Evolutionary conservation across 2,329 filamentous ascomycete species (phyloP).

Genomic region (Aphanocladium album): DNA sequence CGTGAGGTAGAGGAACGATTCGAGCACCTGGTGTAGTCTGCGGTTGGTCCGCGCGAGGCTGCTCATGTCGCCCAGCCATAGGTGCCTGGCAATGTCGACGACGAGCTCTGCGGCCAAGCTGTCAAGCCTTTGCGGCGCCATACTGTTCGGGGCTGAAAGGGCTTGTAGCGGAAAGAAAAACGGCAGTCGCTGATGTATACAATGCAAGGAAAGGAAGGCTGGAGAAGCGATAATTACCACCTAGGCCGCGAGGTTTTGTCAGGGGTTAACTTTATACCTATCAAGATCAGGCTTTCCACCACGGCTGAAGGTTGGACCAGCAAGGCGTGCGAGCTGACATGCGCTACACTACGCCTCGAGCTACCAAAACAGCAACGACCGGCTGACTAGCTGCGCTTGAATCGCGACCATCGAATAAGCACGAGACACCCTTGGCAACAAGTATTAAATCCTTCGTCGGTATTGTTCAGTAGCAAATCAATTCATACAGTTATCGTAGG

Average conservation of each 20-base stretch:
- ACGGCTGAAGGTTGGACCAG: neutral
- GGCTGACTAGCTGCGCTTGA: neutral
- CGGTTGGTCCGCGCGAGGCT: neutral
- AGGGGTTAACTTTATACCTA: neutral
- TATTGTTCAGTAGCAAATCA: neutral
- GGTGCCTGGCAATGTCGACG: neutral
- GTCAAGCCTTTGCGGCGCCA: neutral
- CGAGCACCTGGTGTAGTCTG: neutral
- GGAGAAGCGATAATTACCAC: neutral
- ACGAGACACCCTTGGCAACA: neutral
- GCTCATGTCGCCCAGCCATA: constrained; percentile 11
- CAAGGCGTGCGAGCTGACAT: neutral
- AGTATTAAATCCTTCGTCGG: neutral
- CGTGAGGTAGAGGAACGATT: neutral
- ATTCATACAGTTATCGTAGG: neutral
- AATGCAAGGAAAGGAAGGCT: neutral
- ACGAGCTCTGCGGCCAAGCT: neutral
- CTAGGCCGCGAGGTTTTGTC: neutral
- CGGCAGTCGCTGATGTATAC: neutral
- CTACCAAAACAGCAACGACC: neutral
- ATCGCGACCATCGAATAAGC: neutral
- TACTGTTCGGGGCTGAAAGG: neutral
- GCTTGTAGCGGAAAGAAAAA: too few relatives aligned
- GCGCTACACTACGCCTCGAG: neutral
- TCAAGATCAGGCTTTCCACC: neutral